phyloP scores from a whole-genome alignment of 2,329 filamentous ascomycete genomes.

The Ophiosphaerella herpotricha region DNA sequence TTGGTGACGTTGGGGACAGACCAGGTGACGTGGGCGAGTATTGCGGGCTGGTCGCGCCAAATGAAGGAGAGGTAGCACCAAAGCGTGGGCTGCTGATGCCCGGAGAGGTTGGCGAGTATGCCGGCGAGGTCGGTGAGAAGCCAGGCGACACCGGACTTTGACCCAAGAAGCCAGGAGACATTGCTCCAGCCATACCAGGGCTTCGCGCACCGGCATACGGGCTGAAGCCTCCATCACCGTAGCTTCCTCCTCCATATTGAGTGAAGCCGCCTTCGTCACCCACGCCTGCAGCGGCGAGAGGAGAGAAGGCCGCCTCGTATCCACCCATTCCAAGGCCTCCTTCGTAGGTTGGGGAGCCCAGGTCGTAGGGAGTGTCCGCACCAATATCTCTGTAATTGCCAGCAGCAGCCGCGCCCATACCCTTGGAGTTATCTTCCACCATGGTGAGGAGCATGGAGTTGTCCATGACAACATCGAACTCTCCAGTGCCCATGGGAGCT shows the following conservation, averaged over 20 bases:
- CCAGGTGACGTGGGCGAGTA: slow-evolving; percentile 65
- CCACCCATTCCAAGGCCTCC: slow-evolving; percentile 65
- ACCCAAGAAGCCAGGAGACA: slow-evolving; percentile 50
- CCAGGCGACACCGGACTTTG: slow-evolving; percentile 51
- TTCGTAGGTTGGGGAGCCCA: slow-evolving; percentile 66
- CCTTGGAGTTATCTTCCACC: slow-evolving; percentile 82
- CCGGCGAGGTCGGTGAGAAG: slow-evolving; percentile 44
- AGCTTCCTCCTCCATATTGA: slow-evolving; percentile 68
- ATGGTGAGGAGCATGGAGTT: slow-evolving; percentile 95
- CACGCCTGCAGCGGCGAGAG: slow-evolving; percentile 71
- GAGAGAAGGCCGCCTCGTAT: slow-evolving; percentile 67
- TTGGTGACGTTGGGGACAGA: slow-evolving; percentile 61
- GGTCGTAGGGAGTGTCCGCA: slow-evolving; percentile 91
- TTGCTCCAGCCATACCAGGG: slow-evolving; percentile 53
- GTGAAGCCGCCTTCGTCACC: slow-evolving; percentile 62
- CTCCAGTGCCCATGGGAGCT: slow-evolving; percentile 94
- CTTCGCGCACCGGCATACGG: slow-evolving; percentile 69
- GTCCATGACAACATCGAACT: slow-evolving; percentile 92
- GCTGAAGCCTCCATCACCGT: slow-evolving; percentile 66
- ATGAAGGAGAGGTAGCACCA: slow-evolving; percentile 58
- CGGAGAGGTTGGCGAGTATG: slow-evolving; percentile 68
- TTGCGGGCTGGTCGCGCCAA: slow-evolving; percentile 59
- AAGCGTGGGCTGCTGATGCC: slow-evolving; percentile 62
- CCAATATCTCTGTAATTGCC: slow-evolving; percentile 69
- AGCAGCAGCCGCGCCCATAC: slow-evolving; percentile 71